phyloP scores from a whole-genome alignment of 1,139 yeast genomes.

The Blastobotrys malaysiensis region DNA sequence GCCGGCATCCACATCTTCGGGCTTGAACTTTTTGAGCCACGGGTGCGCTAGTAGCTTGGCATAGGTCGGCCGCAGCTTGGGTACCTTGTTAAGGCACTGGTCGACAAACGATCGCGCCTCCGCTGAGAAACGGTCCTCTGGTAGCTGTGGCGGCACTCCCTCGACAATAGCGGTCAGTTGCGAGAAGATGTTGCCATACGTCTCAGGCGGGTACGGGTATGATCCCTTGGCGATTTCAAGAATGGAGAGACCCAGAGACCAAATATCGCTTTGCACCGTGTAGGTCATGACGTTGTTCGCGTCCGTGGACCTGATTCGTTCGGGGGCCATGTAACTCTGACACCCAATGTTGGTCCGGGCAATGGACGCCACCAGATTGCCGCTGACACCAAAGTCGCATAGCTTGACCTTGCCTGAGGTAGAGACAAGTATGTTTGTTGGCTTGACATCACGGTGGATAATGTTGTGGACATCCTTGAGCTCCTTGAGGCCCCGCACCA shows the following conservation, averaged over 20 bases:
- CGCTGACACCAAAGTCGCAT: slow-evolving; percentile 96
- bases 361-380: slow-evolving; percentile 89
- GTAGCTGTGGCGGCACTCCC: slow-evolving; percentile 85
- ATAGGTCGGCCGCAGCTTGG: slow-evolving; percentile 79
- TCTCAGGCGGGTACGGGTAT: slow-evolving; percentile 94
- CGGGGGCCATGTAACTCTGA: slow-evolving; percentile 99
- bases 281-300: slow-evolving; percentile 69
- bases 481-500: slow-evolving; percentile 75
- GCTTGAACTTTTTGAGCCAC: slow-evolving; percentile 60
- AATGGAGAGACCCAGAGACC: slow-evolving; percentile 90
- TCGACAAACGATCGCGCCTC: slow-evolving; percentile 79
- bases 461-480: slow-evolving; percentile 86
- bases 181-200: slow-evolving; percentile 82
- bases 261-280: slow-evolving; percentile 90
- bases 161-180: slow-evolving; percentile 95
- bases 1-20: slow-evolving; percentile 43
- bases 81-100: slow-evolving; percentile 74
- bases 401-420: slow-evolving; percentile 81
- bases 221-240: slow-evolving; percentile 86
- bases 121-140: slow-evolving; percentile 51
- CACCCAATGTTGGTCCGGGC: slow-evolving; percentile 98
- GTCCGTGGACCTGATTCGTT: slow-evolving; percentile 64
- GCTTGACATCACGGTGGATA: slow-evolving; percentile 95
- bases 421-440: slow-evolving; percentile 81
- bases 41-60: slow-evolving; percentile 69